Evolutionary conservation across 495 filamentous ascomycete genomes (phyloP).

Genomic region (Penicillium odoratum): DNA sequence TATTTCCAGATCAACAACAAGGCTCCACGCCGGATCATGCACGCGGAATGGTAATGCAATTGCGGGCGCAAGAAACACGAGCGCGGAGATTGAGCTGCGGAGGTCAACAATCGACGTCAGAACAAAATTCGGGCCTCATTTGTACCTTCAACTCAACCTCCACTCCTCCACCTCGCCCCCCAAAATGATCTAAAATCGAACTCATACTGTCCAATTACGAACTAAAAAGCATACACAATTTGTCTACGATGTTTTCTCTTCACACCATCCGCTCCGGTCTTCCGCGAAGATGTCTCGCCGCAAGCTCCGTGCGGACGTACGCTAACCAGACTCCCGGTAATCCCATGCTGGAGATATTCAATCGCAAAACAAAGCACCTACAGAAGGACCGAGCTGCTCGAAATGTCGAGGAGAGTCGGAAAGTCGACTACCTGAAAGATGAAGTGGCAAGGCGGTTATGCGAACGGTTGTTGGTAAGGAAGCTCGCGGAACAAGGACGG

Average conservation of each 20-base stretch:
- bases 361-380: conserved; percentile 77
- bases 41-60: conserved; percentile 6
- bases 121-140: conserved; percentile 23
- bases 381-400: conserved; percentile 84
- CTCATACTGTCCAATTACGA: not conserved
- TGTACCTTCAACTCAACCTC: conserved; percentile 13
- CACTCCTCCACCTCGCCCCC: conserved; percentile 7
- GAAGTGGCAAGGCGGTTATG: conserved; percentile 84
- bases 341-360: conserved; percentile 87
- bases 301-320: conserved; percentile 53
- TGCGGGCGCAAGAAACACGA: conserved; percentile 15
- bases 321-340: conserved; percentile 74
- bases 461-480: conserved; percentile 76
- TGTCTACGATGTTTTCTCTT: conserved; percentile 30
- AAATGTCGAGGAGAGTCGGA: conserved; percentile 68
- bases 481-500: conserved; percentile 7
- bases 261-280: conserved; percentile 26
- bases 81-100: conserved; percentile 29
- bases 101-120: conserved; percentile 39
- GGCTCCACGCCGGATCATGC: not conserved
- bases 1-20: not conserved
- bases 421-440: conserved; percentile 88
- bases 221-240: not conserved
- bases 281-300: conserved; percentile 19
- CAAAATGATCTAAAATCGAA: conserved; percentile 12